Evolutionary conservation across 352 stramenopile species (phyloP).

Genomic region (Sclerospora graminicola): DNA sequence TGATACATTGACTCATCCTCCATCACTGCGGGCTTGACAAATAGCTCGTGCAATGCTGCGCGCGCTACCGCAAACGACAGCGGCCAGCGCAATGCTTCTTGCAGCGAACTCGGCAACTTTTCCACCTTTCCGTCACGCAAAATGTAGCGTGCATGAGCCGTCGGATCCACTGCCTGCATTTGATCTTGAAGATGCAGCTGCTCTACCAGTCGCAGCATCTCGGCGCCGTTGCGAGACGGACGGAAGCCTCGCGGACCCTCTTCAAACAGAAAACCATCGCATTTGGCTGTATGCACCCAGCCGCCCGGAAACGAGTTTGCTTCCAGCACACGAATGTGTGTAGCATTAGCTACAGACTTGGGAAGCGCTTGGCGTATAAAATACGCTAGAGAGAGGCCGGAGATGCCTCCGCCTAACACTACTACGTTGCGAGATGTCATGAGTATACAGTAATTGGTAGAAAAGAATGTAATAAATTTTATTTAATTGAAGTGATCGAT

Average conservation of each 20-base stretch:
- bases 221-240: slow-evolving; percentile 70
- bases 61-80: slow-evolving; percentile 40
- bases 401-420: slow-evolving; percentile 78
- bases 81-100: slow-evolving; percentile 55
- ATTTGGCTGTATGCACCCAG: slow-evolving; percentile 56
- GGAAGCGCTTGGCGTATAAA: slow-evolving; percentile 56
- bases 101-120: slow-evolving; percentile 50
- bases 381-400: slow-evolving; percentile 63
- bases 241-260: slow-evolving; percentile 76
- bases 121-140: slow-evolving; percentile 60
- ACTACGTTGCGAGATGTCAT: slow-evolving; percentile 38
- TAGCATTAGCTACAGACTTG: slow-evolving; percentile 11
- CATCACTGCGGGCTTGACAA: slow-evolving; percentile 25
- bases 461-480: no score
- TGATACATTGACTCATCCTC: slow-evolving; percentile 77
- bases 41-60: slow-evolving; percentile 58
- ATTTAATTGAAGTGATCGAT: neutral
- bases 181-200: slow-evolving; percentile 53
- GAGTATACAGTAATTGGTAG: slow-evolving; percentile 3
- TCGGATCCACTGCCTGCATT: slow-evolving; percentile 51
- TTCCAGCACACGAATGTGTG: slow-evolving; percentile 67
- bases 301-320: slow-evolving; percentile 36
- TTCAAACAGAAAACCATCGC: slow-evolving; percentile 70
- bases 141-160: slow-evolving; percentile 65
- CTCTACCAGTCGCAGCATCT: slow-evolving; percentile 80